Evolutionary conservation across 2,329 filamentous ascomycete species (phyloP).

Genomic region (Cercospora sp.): DNA sequence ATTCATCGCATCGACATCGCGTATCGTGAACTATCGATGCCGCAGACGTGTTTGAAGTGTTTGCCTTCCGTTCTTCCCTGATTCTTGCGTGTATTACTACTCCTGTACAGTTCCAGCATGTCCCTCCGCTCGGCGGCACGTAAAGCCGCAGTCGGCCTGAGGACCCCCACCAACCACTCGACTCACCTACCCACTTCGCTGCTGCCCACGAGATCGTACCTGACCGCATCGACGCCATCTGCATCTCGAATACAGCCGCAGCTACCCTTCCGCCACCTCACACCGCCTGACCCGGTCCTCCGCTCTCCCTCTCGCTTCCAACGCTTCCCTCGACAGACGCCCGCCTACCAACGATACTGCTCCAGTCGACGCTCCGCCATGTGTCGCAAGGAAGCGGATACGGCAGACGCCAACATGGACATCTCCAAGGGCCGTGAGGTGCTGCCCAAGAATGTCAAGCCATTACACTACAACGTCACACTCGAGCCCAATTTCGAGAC

Average conservation of each 20-base stretch:
- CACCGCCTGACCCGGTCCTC: background rate
- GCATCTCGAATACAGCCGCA: slow-evolving; percentile 1
- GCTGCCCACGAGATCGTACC: slow-evolving; percentile 1
- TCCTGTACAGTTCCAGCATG: background rate
- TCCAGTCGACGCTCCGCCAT: slow-evolving; percentile 71
- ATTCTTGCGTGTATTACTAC: background rate
- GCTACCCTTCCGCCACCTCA: background rate
- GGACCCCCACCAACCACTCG: background rate
- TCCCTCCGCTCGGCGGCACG: slow-evolving; percentile 1
- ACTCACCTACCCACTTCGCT: background rate
- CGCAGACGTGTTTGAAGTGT: slow-evolving; percentile 2
- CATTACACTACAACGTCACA: slow-evolving; percentile 86
- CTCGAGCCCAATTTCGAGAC: slow-evolving; percentile 88
- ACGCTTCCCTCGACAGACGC: slow-evolving; percentile 7
- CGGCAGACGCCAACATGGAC: slow-evolving; percentile 58
- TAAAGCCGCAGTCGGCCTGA: background rate
- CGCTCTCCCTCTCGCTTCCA: slow-evolving; percentile 3
- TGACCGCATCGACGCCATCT: slow-evolving; percentile 1
- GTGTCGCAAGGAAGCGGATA: slow-evolving; percentile 63
- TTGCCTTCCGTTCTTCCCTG: background rate
- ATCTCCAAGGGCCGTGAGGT: slow-evolving; percentile 73
- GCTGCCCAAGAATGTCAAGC: slow-evolving; percentile 86
- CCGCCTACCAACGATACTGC: slow-evolving; percentile 57
- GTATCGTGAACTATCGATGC: background rate
- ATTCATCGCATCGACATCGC: background rate